phyloP scores from a whole-genome alignment of 345 rosid genomes.

The Theobroma cacao region DNA sequence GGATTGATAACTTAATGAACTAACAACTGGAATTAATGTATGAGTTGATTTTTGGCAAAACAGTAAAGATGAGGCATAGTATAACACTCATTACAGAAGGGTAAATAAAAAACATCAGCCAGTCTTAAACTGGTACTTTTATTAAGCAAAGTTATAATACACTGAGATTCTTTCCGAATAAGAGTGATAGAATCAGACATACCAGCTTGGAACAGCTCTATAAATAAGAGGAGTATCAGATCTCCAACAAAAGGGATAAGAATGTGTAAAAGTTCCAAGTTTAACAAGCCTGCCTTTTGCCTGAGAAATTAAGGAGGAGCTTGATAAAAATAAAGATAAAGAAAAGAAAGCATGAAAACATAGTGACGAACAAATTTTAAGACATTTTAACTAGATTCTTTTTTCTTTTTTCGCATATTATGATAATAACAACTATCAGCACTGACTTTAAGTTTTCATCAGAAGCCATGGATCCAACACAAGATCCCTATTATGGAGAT shows the following conservation, averaged over 20 bases:
- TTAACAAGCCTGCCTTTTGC: constrained; percentile 91
- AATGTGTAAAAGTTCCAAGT: constrained; percentile 74
- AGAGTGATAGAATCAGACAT: constrained; percentile 6
- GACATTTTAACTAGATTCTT: not conserved
- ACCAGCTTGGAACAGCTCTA: constrained; percentile 99
- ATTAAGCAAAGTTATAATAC: not conserved
- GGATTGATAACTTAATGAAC: not conserved
- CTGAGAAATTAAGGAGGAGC: constrained; percentile 38
- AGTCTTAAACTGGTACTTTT: not conserved
- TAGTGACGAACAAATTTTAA: not conserved
- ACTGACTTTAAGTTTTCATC: not conserved
- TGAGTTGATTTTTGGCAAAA: not conserved
- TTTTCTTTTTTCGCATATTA: not conserved
- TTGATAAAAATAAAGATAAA: not conserved
- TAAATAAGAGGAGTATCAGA: constrained; percentile 95
- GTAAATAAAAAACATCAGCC: not conserved
- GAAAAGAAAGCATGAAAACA: not conserved
- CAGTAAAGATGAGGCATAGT: not conserved
- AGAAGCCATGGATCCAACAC: not conserved
- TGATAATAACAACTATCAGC: not conserved
- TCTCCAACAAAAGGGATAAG: constrained; percentile 93
- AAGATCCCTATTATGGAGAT: not conserved
- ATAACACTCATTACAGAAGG: not conserved
- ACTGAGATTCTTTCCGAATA: not conserved
- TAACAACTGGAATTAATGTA: not conserved